Evolutionary conservation across 805 yeast genomes (phyloP), one percentile per base, ranked within the genome.

Genomic region (Yamadazyma nakazawae): DNA sequence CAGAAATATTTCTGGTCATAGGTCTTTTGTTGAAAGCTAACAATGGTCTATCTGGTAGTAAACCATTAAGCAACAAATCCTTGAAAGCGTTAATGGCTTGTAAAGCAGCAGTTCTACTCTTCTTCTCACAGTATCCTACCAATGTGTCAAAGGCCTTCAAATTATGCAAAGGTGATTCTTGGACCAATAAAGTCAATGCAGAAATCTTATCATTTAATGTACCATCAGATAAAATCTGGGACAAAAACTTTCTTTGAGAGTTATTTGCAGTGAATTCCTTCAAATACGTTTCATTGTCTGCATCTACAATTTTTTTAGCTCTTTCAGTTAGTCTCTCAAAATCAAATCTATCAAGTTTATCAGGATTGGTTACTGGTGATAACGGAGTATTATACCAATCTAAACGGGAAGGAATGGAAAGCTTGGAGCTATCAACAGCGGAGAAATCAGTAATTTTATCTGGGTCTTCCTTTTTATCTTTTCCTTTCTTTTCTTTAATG

Each of bases 131-230:
- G 70, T 84, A 87, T 5, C 80, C 76, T 51, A 87, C 62, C 52
- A 94, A 68, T 34, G 84, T 85, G 54, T 88, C 96, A 47, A 94
- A 72, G 0, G 96, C 88, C 62, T 88, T 87, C 43, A 84, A 60
- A 56, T 92, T 87, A 62, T 94, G 98, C 45, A 90, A 63, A 6
- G 99, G 99, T 2, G 97, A 91, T 69, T 94, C 98, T 63, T 94
- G 98, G 40, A 91, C 80, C 61, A 94, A 74, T 61, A 94, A 79
- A 0, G 99, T 92, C 60, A 94, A 76, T 0, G 99, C 97, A 40
- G 96, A 88, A 46, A 94, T 87, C 69, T 94, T 90, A 84, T 94
- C 99, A 57, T 82, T 85, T 57, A 92, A 75, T 0, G 99, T 94
- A 87, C 99, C 99, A 54, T 82, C 85, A 5, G 90, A 76, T 58